Base-by-base conservation (phyloP, 345 rosid species). In the Eucalyptus sp. region DNA sequence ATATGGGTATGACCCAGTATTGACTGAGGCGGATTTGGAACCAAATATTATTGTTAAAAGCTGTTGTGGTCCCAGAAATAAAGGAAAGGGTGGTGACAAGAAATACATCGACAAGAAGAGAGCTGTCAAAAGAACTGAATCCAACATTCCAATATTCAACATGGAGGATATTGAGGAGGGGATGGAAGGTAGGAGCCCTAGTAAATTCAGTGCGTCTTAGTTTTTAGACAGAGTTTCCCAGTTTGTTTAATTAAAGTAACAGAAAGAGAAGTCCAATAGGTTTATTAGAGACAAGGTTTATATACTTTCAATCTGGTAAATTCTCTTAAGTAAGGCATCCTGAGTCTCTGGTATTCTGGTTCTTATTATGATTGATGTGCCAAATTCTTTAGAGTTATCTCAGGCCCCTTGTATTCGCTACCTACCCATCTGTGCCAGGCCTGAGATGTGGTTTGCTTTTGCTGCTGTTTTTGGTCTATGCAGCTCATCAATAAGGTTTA, bases 1-100 rank as follows among this genome's bases (percentile, higher is more conserved):
- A 31, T 97, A 97, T 91, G 99, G 99, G 86, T 97, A 97, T 89
- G 99, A 96, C 92, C 99, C 99, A 64, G 95, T 97, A 89, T 93
- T 97, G 92, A 95, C 99, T 1, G 99, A 96, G 90, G 99, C 93
- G 89, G 99, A 97, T 92, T 89, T 97, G 90, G 96, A 96, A 86
- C 99, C 99, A 87, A 97, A 96, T 89, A 95, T 97, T 52, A 95
- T 97, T 88, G 95, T 97, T 84, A 97, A 96, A 94, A 95, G 99
- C 92, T 97, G 99, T 90, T 97, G 97, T 86, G 99, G 99, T 85
- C 92, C 99, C 90, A 95, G 99, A 89, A 97, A 96, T 95, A 97
- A 96, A 90, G 95, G 95, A 83, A 96, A 91, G 91, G 89, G 80
- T 87, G 92, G 94, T 76, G 83, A 76, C 88, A 90, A 87, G 79